Evolutionary conservation across 768 basidiomycete species (phyloP).

Genomic region (Suillus subluteus): DNA sequence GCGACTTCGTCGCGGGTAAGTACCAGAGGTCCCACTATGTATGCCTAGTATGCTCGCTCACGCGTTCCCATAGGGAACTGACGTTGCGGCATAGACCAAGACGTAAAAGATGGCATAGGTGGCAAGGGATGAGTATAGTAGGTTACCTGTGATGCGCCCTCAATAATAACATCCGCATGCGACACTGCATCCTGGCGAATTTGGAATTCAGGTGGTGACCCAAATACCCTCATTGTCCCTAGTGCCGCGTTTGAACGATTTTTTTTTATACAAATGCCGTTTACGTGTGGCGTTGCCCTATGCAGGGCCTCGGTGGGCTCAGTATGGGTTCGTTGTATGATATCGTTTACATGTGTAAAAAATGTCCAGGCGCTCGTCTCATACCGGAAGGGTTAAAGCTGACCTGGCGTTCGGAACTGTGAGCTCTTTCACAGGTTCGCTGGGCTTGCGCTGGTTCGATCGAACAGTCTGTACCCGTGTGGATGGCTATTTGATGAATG

Average conservation of each 20-base stretch:
- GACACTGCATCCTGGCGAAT: conserved; percentile 3
- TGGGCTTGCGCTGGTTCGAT: background rate
- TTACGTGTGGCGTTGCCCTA: background rate
- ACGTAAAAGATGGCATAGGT: conserved; percentile 11
- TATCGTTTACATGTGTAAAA: background rate
- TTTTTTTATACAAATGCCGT: background rate
- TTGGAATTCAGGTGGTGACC: conserved; percentile 1
- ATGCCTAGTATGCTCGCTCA: conserved; percentile 18
- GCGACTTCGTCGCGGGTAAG: conserved; percentile 31
- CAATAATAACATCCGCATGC: conserved; percentile 3
- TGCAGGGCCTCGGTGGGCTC: background rate
- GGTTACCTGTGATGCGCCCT: background rate
- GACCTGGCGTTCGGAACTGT: background rate
- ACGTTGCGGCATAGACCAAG: conserved; percentile 17
- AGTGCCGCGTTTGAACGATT: background rate
- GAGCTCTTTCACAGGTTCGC: background rate
- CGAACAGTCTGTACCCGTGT: background rate
- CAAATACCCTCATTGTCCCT: background rate
- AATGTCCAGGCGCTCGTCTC: background rate
- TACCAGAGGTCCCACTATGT: conserved; percentile 20
- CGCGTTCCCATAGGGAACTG: conserved; percentile 28
- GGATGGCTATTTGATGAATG: background rate
- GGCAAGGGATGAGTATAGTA: background rate
- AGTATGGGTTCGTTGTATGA: background rate
- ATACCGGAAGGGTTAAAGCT: background rate